Conservation (phyloP, 2,329 filamentous ascomycete species). For the Colletotrichum chrysophilum region DNA sequence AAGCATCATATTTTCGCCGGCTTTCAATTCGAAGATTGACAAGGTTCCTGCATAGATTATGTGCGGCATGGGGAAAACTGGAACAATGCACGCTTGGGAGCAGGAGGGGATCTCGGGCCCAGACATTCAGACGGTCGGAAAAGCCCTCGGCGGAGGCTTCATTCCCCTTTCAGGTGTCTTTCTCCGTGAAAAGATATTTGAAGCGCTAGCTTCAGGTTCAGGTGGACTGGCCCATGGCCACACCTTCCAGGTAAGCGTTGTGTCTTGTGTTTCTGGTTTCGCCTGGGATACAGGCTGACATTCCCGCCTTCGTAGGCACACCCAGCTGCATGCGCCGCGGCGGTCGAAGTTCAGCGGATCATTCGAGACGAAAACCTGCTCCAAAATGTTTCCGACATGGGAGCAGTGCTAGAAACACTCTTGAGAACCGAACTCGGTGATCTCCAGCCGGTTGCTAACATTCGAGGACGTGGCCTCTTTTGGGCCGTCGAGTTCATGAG, state of each 20-base stretch:
- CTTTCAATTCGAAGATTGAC: background rate
- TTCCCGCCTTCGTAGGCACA: constrained; percentile 27
- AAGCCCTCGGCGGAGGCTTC: constrained; percentile 63
- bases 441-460: constrained; percentile 40
- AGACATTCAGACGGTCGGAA: constrained; percentile 64
- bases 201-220: constrained; percentile 40
- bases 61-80: constrained; percentile 68
- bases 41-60: constrained; percentile 42
- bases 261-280: background rate
- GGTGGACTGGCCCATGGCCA: constrained; percentile 61
- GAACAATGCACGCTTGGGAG: constrained; percentile 64
- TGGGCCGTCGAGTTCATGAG: constrained; percentile 37
- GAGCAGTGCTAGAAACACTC: constrained; percentile 29
- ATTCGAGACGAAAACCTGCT: constrained; percentile 36
- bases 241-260: constrained; percentile 47
- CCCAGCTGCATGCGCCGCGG: constrained; percentile 40
- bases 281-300: background rate
- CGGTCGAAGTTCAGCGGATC: constrained; percentile 41
- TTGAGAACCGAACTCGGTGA: constrained; percentile 29
- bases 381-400: constrained; percentile 33
- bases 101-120: constrained; percentile 37
- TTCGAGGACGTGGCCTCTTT: constrained; percentile 47
- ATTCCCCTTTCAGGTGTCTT: constrained; percentile 59
- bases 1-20: background rate
- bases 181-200: constrained; percentile 51